Base-by-base conservation (phyloP, 352 stramenopile species). In the Phytophthora podocarpi region DNA sequence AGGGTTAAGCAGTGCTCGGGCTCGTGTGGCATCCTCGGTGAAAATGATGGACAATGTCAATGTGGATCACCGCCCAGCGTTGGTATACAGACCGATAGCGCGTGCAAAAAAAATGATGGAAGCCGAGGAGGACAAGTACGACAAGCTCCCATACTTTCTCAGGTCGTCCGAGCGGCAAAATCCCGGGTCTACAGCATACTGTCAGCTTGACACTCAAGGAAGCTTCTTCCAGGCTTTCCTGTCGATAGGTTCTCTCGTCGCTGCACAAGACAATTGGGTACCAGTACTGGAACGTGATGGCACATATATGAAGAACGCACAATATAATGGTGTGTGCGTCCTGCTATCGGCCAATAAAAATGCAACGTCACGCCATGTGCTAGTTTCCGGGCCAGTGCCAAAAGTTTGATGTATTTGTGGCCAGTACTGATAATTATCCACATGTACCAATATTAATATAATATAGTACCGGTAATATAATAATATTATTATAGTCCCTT, bases 251-350 rank as follows among this genome's bases (percentile, higher is more conserved):
- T 24, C 20, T 15, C 42, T 51, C 2, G 28, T 60, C 12, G 13
- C 6, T 2, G 35, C 11, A 32, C n/a, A 42, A 36, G 21, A 32
- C 13, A 55, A 55, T 10, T 45, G 34, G 32, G 15, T 48, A 10
- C 50, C 28, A 5, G 3, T 50, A 12, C 37, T 43, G 3, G 50
- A 59, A 40, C 49, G 37, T 13, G 32, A 53, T 21, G 32, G 32
- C 6, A 47, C 53, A 4, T 41, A 61, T 15, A 59, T 41, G 50
- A 48, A 48, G 32, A 48, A 24, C 32, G 3, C 18, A n/a, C n/a
- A 26, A 0, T 61, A 47, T 32, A 61, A 53, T n/a, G 41, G 30
- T 12, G n/a, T n/a, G n/a, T n/a, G n/a, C n/a, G n/a, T n/a, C n/a
- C n/a, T n/a, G n/a, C n/a, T n/a, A n/a, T n/a, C n/a, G n/a, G n/a